phyloP scores from a whole-genome alignment of 176 grass and related monocot genomes.

The Aegilops speltoides region DNA sequence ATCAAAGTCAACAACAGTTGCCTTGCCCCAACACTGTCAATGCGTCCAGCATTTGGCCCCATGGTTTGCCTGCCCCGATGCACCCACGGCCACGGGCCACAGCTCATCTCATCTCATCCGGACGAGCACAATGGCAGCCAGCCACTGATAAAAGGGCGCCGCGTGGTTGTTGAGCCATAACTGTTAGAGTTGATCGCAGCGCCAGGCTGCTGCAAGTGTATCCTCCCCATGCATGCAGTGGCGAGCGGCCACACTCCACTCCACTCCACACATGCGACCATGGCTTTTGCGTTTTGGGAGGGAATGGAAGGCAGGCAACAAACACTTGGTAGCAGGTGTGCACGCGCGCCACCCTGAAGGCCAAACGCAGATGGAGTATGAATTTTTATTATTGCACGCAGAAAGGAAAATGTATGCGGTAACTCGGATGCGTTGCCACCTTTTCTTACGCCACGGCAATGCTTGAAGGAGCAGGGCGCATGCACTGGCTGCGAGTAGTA shows the following conservation, averaged over 20 bases:
- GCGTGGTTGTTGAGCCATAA: slow-evolving; percentile 43
- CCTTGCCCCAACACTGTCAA: background rate
- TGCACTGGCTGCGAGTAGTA: background rate
- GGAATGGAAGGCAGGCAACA: background rate
- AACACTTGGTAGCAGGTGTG: background rate
- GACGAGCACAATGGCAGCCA: background rate
- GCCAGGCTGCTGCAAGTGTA: background rate
- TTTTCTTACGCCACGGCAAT: too few species aligned
- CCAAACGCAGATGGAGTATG: too few species aligned
- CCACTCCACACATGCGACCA: too few species aligned
- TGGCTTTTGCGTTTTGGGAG: background rate
- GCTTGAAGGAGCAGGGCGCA: too few species aligned
- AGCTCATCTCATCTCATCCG: background rate
- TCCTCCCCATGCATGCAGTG: background rate
- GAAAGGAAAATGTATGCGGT: too few species aligned
- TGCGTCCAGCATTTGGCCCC: background rate
- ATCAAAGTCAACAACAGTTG: slow-evolving; percentile 2
- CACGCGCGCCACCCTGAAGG: background rate
- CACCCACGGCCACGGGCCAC: background rate
- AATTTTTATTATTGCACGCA: too few species aligned
- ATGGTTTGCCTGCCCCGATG: background rate
- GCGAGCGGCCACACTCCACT: background rate
- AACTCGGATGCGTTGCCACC: too few species aligned
- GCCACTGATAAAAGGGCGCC: background rate
- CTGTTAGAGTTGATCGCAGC: background rate